Conservation (phyloP, 2,329 filamentous ascomycete species). For the Microsporum canis region DNA sequence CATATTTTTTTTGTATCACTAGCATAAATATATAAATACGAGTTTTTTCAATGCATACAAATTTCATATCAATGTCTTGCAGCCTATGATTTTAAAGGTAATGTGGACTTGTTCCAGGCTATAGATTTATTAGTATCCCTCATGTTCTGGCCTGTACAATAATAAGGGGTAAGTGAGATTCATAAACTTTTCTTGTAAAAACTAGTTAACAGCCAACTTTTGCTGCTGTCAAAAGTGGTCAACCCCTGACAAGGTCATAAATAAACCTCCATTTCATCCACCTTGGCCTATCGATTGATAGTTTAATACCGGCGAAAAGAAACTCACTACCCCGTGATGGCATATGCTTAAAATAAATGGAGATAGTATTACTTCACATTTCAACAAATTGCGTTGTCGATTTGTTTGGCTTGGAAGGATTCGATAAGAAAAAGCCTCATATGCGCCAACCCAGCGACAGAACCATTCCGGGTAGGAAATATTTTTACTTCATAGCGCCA, state of each 20-base stretch:
- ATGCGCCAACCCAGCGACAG: background rate
- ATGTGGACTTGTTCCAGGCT: background rate
- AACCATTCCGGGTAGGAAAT: background rate
- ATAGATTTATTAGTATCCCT: background rate
- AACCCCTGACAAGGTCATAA: background rate
- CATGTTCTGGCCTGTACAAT: background rate
- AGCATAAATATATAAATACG: background rate
- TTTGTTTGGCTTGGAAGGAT: background rate
- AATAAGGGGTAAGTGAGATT: background rate
- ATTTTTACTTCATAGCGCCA: background rate
- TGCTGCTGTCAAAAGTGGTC: too few species aligned
- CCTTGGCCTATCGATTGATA: background rate
- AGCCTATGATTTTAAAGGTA: background rate
- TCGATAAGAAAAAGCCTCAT: background rate
- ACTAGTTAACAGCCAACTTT: too few species aligned
- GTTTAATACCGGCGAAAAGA: background rate
- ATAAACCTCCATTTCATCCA: background rate
- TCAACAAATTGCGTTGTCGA: background rate
- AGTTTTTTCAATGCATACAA: background rate
- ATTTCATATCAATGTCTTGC: background rate
- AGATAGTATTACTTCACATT: background rate
- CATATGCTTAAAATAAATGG: background rate
- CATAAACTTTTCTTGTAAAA: too few species aligned
- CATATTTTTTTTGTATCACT: background rate
- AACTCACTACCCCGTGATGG: background rate